Base-by-base conservation (phyloP, 441 rosid species). In the Sinapis alba region DNA sequence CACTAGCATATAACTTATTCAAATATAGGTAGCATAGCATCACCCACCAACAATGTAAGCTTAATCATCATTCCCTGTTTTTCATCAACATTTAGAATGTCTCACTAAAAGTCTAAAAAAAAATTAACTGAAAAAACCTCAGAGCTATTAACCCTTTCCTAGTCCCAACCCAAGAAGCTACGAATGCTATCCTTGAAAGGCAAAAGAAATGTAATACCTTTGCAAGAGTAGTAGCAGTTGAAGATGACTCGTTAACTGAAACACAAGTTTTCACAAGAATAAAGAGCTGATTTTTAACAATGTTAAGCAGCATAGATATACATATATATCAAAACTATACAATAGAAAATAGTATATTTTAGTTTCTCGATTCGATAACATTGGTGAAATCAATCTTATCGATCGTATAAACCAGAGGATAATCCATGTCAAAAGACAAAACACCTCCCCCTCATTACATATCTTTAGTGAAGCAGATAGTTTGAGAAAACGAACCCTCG, bases 61-160 rank as follows among this genome's bases (percentile, higher is more conserved):
- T 87, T 89, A 68, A 87, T 75, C 89, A 88, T 85, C 96, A 75
- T 86, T 34, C 97, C 98, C 95, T 91, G 84, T 72, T 67, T 41
- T 16, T 34, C 67, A 47, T 19, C 38, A 69, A 75, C 61, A 15
- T 45, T 61, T 18, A 43, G 47, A 19, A 16, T 3, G 7, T 36
- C 21, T 8, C 63, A 54, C 26, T 53, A 13, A 59, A 36, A 36
- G 3, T 36, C 5, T 1, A n/a, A 43, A 43, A 43, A 43, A 12
- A 43, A 36, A 13, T 13, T 11, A 36, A 36, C 11, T 13, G 19
- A 36, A 36, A 20, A 54, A 21, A 57, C 18, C 27, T 61, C 32
- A 43, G 3, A 24, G 68, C 41, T 47, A 30, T 20, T 15, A 20
- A 67, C 10, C 4, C 21, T 65, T 21, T 60, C 47, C 62, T 68